Evolutionary conservation across 768 basidiomycete species (phyloP), one percentile per base, ranked within the genome.

Genomic region (Hypsizygus marmoreus): DNA sequence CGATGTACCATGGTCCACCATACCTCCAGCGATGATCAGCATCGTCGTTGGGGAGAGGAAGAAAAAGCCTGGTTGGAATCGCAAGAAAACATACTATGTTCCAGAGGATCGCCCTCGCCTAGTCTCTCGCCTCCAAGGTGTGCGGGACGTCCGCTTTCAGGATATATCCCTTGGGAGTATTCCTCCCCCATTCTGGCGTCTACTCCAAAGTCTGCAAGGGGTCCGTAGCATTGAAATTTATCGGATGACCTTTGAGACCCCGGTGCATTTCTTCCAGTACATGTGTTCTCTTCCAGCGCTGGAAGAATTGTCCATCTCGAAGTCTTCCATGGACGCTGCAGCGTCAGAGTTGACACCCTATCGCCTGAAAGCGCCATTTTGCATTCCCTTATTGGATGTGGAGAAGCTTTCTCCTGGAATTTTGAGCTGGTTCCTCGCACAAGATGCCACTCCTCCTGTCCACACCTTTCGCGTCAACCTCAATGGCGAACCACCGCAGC

Each of bases 1-100:
- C 24, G 63, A 65, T 17, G 60, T 48, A 6, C 58, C 62, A 35
- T 60, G 57, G 57, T 57, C 62, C 35, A 68, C 61, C 24, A 51
- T 66, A 16, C 50, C 62, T 17, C 47, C 57, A 29, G 56, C 59
- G 4, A 37, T 70, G 19, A 50, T 44, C 14, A 55, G 55, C 26
- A 33, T 64, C 7, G 45, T 56, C 38, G 50, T 66, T 22, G 49
- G 49, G 12, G 57, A 45, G 16, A 49, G 30, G 26, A 43, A 14
- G 4, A 37, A 3, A 45, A 43, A 8, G 13, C 19, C 20, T 10
- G 30, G 33, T 12, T 25, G 26, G 37, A 23, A 17, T 19, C 22
- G 28, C 24, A 11, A 41, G 17, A 37, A 43, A 47, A 33, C 32
- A 5, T 45, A 39, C 40, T 55, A 56, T 45, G 44, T 40, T n/a